These are phyloP conservation scores for Pythium monospermum DNA, from an alignment of 352 stramenopile genomes.

Conservation along the genomic window DNA sequence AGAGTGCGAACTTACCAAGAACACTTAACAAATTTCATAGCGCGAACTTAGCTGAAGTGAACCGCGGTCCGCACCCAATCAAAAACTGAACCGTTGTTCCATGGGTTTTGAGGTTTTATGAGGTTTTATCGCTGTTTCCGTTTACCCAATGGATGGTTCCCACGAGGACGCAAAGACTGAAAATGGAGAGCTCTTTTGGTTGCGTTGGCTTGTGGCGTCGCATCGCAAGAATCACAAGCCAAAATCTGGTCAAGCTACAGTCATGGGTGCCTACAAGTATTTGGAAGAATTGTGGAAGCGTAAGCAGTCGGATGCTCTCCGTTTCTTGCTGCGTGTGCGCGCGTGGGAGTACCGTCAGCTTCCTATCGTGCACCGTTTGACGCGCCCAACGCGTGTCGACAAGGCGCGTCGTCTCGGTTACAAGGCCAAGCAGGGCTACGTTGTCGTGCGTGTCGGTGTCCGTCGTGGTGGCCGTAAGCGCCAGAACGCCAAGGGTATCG, in stretches of 20 bases:
- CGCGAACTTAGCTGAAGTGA: too few species aligned
- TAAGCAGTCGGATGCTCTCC: slow-evolving; percentile 99
- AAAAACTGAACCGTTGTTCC: too few species aligned
- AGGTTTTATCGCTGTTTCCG: slow-evolving; percentile 12
- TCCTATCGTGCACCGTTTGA: slow-evolving; percentile 94
- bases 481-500: slow-evolving; percentile 99
- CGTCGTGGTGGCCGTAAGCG: slow-evolving; percentile 98
- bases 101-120: slow-evolving; percentile 11
- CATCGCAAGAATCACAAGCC: slow-evolving; percentile 6
- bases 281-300: slow-evolving; percentile 99
- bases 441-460: slow-evolving; percentile 96
- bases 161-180: too few species aligned
- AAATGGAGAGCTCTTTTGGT: background rate
- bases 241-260: slow-evolving; percentile 26
- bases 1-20: background rate
- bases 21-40: too few species aligned
- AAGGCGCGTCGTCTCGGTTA: slow-evolving; percentile 99
- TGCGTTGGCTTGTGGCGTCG: too few species aligned
- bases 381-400: slow-evolving; percentile 95
- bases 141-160: slow-evolving; percentile 13
- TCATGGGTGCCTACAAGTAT: slow-evolving; percentile 99
- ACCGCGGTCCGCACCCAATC: too few species aligned
- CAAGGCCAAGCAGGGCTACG: slow-evolving; percentile 99
- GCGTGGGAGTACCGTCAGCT: slow-evolving; percentile 98
- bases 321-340: slow-evolving; percentile 98